A percentile compares a stretch with the other conserved stretches of the same genome.
Conservation (phyloP, 805 yeast species). For the Tetrapisispora fleetii region DNA sequence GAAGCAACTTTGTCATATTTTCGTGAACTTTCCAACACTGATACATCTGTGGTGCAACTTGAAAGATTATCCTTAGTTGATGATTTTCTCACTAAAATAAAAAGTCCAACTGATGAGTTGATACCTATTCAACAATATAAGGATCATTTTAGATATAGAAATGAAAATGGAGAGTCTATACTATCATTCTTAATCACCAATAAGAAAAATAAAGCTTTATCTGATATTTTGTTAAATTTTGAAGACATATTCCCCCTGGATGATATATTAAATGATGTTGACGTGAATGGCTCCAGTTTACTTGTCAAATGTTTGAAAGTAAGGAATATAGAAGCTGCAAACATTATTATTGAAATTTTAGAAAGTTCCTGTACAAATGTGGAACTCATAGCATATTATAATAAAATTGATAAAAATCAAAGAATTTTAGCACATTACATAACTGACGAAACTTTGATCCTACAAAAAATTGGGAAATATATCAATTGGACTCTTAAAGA, state of each 20-base stretch:
- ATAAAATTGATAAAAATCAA: conserved; percentile 39
- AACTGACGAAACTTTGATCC: conserved; percentile 44
- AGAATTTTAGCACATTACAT: conserved; percentile 69
- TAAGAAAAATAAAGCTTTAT: conserved; percentile 37
- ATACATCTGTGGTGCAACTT: not conserved
- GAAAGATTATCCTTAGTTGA: not conserved
- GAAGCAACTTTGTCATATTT: conserved; percentile 73
- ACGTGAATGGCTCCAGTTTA: conserved; percentile 44
- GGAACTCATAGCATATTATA: conserved; percentile 43
- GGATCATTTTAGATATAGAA: conserved; percentile 31
- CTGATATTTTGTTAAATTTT: conserved; percentile 36
- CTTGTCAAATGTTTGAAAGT: conserved; percentile 52
- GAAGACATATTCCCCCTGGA: conserved; percentile 49
- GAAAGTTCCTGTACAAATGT: conserved; percentile 31
- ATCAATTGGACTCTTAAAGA: conserved; percentile 68
- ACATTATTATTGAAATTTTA: conserved; percentile 39
- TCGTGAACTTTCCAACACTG: conserved; percentile 9
- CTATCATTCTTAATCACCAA: conserved; percentile 51
- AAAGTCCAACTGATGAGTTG: not conserved
- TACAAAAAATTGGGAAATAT: conserved; percentile 43
- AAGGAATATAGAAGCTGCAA: conserved; percentile 39
- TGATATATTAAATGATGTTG: conserved; percentile 56
- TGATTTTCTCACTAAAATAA: not conserved
- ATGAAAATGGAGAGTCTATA: conserved; percentile 60
- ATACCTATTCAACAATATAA: conserved; percentile 5